These are phyloP conservation scores for Leishmania braziliensis DNA, from an alignment of 208 protist species.

Conservation along the genomic window DNA sequence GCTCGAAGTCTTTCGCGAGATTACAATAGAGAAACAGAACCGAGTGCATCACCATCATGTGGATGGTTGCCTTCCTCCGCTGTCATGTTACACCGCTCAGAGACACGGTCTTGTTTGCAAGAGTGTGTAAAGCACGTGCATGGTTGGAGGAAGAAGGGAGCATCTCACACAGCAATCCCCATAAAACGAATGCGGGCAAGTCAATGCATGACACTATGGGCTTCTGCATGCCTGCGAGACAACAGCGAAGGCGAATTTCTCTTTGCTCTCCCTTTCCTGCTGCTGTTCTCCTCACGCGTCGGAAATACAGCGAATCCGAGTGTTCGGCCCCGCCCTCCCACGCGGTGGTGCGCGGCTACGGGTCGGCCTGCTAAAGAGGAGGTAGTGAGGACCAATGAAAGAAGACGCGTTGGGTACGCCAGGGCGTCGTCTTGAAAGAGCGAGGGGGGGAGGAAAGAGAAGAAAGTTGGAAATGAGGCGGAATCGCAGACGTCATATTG, in stretches of 20 bases:
- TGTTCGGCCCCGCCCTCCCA: neutral
- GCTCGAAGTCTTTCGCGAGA: conserved; percentile 59
- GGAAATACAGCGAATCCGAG: neutral
- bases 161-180: neutral
- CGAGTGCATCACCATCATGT: conserved; percentile 22
- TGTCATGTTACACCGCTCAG: conserved; percentile 21
- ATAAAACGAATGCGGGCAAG: neutral
- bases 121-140: neutral
- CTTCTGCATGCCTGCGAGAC: neutral
- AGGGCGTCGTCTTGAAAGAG: neutral
- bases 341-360: neutral
- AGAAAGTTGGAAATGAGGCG: neutral
- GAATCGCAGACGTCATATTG: neutral
- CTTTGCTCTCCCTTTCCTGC: neutral
- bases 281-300: neutral
- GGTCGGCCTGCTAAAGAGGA: neutral
- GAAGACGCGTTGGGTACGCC: neutral
- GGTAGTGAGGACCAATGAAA: neutral
- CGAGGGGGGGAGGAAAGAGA: neutral
- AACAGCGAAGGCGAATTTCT: neutral
- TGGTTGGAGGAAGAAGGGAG: neutral
- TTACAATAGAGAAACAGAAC: conserved; percentile 68
- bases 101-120: neutral
- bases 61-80: conserved; percentile 74
- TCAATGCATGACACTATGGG: neutral